Evolutionary conservation across 768 basidiomycete species (phyloP), one percentile per base, ranked within the genome.

Genomic region (Collybia mongolica): DNA sequence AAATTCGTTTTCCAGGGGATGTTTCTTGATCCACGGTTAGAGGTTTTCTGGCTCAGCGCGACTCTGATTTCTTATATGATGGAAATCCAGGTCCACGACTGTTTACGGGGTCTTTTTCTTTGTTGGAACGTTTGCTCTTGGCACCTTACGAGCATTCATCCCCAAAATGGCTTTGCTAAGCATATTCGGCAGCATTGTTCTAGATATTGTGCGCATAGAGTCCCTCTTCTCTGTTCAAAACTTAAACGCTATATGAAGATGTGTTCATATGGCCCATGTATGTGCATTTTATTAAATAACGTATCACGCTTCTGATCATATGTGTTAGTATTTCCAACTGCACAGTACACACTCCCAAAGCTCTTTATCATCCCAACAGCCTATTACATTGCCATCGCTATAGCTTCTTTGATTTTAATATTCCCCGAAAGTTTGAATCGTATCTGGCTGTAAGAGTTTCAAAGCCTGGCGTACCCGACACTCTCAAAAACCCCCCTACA

Each of bases 101-200:
- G 74, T 76, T 0, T 75, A 72, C 56, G 75, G 74, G 9, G 72
- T 58, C 5, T 71, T 76, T 45, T 60, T 78, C 22, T 76, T 75
- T 49, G 57, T 76, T 37, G 75, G 76, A 7, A 67, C 72, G 1
- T 76, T 73, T 46, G 60, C 57, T 19, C 51, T 78, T 11, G 76
- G 70, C 1, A 61, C 61, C 7, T 24, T 74, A 6, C 63, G 71
- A 50, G 75, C 75, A 0, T 68, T 60, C 42, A 51, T 67, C 3
- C 76, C 76, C n/a, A 72, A 68, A 48, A 64, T 78, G 6, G 50
- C 64, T 6, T 55, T 77, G 6, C 43, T 75, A 18, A 67, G 69
- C n/a, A 70, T 76, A 19, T 74, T 76, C 44, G 75, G 72, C 2
- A 69, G 62, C 15, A 77, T 78, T 22, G 73, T 73, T 5, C 44